Percentiles rank a stretch among this genome's conserved stretches.
Evolutionary conservation across 2,329 filamentous ascomycete genomes (phyloP).

Genomic region (Fusarium continuum): DNA sequence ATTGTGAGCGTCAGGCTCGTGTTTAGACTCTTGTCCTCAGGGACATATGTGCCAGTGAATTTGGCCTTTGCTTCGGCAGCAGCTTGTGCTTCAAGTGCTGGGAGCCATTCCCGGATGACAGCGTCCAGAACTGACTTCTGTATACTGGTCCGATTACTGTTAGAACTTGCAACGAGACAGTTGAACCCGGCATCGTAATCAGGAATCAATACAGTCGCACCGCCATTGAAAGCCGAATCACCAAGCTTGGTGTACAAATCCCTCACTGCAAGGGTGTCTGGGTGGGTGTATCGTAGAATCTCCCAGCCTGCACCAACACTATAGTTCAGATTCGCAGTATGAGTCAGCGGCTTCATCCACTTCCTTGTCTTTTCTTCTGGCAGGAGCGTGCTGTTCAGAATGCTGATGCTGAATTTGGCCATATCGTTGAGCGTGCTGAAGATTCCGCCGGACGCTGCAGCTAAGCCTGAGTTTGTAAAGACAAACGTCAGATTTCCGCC

Average conservation of each 20-base stretch:
- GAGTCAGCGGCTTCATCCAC: conserved; percentile 54
- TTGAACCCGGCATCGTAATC: conserved; percentile 55
- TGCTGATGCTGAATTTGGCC: conserved; percentile 25
- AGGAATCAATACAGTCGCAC: conserved; percentile 52
- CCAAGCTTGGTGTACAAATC: conserved; percentile 36
- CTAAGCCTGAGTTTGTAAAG: background rate
- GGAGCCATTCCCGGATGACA: background rate
- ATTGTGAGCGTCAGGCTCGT: conserved; percentile 17
- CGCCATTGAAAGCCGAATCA: conserved; percentile 43
- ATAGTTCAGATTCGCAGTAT: conserved; percentile 51
- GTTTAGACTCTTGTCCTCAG: background rate
- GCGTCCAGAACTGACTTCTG: background rate
- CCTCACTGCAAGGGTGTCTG: conserved; percentile 53
- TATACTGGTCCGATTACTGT: conserved; percentile 46
- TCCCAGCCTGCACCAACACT: conserved; percentile 53
- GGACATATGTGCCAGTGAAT: conserved; percentile 21
- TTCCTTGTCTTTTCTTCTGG: conserved; percentile 46
- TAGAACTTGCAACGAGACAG: background rate
- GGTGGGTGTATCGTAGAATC: conserved; percentile 49
- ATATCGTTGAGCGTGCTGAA: conserved; percentile 25
- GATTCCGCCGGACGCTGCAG: conserved; percentile 7
- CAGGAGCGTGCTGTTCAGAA: conserved; percentile 45
- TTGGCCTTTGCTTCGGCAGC: conserved; percentile 9
- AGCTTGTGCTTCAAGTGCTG: conserved; percentile 16
- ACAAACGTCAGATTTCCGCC: background rate